Base-by-base conservation (phyloP, 2,329 filamentous ascomycete genomes). In the Pseudopithomyces chartarum region DNA sequence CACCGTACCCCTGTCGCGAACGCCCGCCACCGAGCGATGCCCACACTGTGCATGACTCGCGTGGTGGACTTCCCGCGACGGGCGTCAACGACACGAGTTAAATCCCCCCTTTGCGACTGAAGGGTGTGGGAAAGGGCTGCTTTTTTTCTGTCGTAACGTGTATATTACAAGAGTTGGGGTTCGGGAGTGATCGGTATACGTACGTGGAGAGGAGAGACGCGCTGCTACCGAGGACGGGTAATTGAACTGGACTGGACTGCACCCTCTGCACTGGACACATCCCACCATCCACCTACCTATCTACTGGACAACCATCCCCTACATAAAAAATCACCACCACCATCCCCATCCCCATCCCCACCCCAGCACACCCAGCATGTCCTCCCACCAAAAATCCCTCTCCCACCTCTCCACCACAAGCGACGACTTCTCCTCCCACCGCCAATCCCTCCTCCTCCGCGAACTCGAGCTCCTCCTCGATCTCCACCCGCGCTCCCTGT, bases 381-480 rank as follows among this genome's bases (percentile, higher is more conserved):
- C n/a, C n/a, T n/a, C 62, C 59, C 47, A 44, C 29, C 48, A 54
- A 52, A 71, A 66, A 38, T 69, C 59, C 46, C 60, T 69, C 32
- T 69, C 68, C 4, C 47, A 66, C n/a, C 43, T 64, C 20, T 70
- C 69, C 49, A 60, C 61, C 33, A 52, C 60, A 29, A 70, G 68
- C 55, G 66, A 69, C 36, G 70, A 69, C 7, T 63, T 64, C 26
- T 70, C 69, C 51, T 53, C 58, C n/a, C 54, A 68, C 7, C 72
- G 72, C 29, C 72, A 75, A 56, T 72, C 68, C 36, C 62, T 69
- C 39, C 69, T 75, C 23, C 63, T 67, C 44, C 63, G 72, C 42
- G 71, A 75, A 42, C 61, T 75, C 11, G 72, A 74, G 47, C 55
- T 71, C 12, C 60, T 75, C 6, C 65, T 75, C 11, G 68, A 75